Base-by-base conservation (phyloP, 768 basidiomycete genomes). In the Rhodosporidiobolus sp. region DNA sequence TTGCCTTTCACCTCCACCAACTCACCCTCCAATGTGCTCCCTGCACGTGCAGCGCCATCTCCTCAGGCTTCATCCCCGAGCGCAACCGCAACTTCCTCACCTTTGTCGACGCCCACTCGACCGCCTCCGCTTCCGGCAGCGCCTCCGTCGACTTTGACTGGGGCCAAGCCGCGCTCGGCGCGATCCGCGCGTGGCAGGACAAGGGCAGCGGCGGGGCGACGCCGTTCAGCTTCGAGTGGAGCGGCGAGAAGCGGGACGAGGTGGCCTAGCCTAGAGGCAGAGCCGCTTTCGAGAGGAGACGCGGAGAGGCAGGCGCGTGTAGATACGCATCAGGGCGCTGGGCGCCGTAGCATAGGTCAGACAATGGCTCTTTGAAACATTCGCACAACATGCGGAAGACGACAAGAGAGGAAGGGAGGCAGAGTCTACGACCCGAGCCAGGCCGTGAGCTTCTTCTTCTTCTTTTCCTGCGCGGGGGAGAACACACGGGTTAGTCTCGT, bases 71-170 rank as follows among this genome's bases (percentile, higher is more conserved):
- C 82, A 93, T 98, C 80, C 80, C 83, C 38, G 83, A 86, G 2
- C 75, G 80, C 28, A 91, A 88, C 78, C 85, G 87, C 67, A 78
- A 81, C 20, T 84, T 97, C 46, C 82, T 94, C 48, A 78, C 85
- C 28, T 89, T 95, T 69, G 86, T 96, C 19, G 89, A 96, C 57
- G 34, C 26, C 20, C 57, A 89, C 89, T 0, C 90, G 90, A 6
- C 75, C 82, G 11, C 83, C 85, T 34, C 82, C n/a, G 17, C n/a
- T 34, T 10, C 4, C 38, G 19, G n/a, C n/a, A n/a, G n/a, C n/a
- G n/a, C n/a, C n/a, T 38, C 56, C 26, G 83, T 85, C 14, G 89
- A 90, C 72, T 92, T 86, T 80, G 87, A 94, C 77, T 94, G 92
- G 92, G 92, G 92, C 7, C 80, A 78, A 30, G 90, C 88, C 1